Evolutionary conservation across 805 yeast species (phyloP), one percentile per base, ranked within the genome.

Genomic region (Kodamaea kaohsiungensis): DNA sequence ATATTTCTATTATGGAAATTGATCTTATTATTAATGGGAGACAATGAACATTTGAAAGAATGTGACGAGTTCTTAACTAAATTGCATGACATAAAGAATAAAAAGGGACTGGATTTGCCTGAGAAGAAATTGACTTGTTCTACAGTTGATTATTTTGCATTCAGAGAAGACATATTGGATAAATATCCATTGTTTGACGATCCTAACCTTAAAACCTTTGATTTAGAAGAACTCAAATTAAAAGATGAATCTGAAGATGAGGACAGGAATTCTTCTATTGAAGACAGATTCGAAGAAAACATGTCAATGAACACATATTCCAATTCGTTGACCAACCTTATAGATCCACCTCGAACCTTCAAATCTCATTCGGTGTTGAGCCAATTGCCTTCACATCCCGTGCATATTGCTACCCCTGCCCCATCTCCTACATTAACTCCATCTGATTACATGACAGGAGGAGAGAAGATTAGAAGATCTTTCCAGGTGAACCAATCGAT

Each of bases 361-460:
- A 76, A 76, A 60, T 57, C 75, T 3, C 81, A 78, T 53, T 68
- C 77, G 5, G 61, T 76, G 3, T 73, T 76, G 48, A 70, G 76
- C 10, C 73, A 76, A 38, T 66, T 82, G 18, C 87, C 86, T 1
- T 71, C 80, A 0, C 85, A 83, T 42, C 70, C 81, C 0, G 73
- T 86, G 4, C 92, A 88, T 65, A 79, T 91, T 9, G 92, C 97
- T 0, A 90, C 97, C 0, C 97, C 96, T 0, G 88, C 88, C 1
- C 95, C 96, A 2, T 89, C 96, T 0, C 96, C 96, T 0, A 86
- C 88, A 0, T 57, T 68, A 10, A 67, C 72, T 6, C 75, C 78
- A 1, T 72, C 79, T 7, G 79, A 76, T 39, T 76, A 71, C 50
- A 74, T 76, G 79, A 58, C 75, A 9, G 80, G 80, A 1, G 80